These are phyloP conservation scores for Phialophora verrucosa DNA, from an alignment of 2,329 filamentous ascomycete species.

Conservation along the genomic window DNA sequence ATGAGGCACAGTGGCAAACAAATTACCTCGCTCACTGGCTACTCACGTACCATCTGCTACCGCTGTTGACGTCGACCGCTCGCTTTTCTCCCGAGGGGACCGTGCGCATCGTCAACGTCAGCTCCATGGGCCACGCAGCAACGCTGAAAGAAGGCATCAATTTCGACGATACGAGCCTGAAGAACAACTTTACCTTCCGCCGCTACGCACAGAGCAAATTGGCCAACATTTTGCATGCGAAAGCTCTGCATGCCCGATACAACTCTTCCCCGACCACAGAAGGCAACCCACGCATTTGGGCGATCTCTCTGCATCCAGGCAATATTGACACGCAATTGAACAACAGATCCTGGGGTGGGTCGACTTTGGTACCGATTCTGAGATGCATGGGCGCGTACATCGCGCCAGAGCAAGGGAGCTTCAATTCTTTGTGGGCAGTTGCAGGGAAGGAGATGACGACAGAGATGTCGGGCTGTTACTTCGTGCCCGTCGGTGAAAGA, in stretches of 20 bases:
- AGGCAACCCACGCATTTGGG: conserved; percentile 40
- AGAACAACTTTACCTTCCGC: conserved; percentile 42
- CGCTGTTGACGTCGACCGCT: conserved; percentile 43
- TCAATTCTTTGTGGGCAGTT: conserved; percentile 46
- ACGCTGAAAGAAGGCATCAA: conserved; percentile 46
- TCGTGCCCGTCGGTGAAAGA: conserved; percentile 47
- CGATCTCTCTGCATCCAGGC: conserved; percentile 52
- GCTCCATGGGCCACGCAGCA: conserved; percentile 41
- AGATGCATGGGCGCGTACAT: conserved; percentile 24
- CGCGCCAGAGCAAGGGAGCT: conserved; percentile 45
- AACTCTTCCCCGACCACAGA: conserved; percentile 37
- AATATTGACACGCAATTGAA: conserved; percentile 48
- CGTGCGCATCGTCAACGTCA: conserved; percentile 43
- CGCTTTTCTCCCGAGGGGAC: conserved; percentile 31
- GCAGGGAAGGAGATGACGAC: conserved; percentile 40
- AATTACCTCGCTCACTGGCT: conserved; percentile 51
- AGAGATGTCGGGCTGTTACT: conserved; percentile 49
- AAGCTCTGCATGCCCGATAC: conserved; percentile 39
- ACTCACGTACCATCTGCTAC: conserved; percentile 50
- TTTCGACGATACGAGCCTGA: conserved; percentile 44
- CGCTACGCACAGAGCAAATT: conserved; percentile 56
- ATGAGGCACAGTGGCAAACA: conserved; percentile 48
- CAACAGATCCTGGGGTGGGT: conserved; percentile 24
- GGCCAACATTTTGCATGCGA: conserved; percentile 50
- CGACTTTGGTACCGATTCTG: conserved; percentile 10